Evolutionary conservation across 495 filamentous ascomycete genomes (phyloP).

Genomic region (Choiromyces venosus): DNA sequence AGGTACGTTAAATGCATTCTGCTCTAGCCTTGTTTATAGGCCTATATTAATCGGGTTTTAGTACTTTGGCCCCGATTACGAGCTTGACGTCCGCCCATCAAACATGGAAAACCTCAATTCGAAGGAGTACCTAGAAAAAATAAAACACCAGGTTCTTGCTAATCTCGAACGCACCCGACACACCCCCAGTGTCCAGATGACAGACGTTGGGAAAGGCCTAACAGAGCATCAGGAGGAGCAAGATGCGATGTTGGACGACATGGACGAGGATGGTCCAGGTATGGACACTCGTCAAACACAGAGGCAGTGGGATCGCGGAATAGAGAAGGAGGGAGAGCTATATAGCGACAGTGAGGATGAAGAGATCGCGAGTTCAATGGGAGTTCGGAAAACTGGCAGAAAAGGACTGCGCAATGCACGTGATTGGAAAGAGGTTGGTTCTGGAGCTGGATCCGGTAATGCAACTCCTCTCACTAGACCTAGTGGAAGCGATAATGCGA

Average conservation of each 20-base stretch:
- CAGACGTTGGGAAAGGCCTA: conserved; percentile 80
- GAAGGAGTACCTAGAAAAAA: conserved; percentile 90
- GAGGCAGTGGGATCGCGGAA: conserved; percentile 73
- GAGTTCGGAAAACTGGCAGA: conserved; percentile 59
- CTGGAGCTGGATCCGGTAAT: conserved; percentile 66
- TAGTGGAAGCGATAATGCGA: conserved; percentile 49
- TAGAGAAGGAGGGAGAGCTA: conserved; percentile 66
- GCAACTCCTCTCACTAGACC: conserved; percentile 48
- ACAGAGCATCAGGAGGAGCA: conserved; percentile 65
- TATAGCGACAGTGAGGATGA: conserved; percentile 85
- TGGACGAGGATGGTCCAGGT: conserved; percentile 78
- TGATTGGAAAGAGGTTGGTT: conserved; percentile 38
- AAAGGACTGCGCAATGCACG: conserved; percentile 51
- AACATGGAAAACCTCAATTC: conserved; percentile 99
- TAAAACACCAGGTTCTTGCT: conserved; percentile 83
- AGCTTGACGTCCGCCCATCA: conserved; percentile 86
- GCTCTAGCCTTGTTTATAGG: conserved; percentile 8
- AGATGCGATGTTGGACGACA: conserved; percentile 80
- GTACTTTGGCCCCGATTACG: conserved; percentile 97
- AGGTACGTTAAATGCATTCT: conserved; percentile 53
- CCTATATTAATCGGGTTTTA: conserved; percentile 46
- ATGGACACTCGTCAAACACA: conserved; percentile 78
- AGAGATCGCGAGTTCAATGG: conserved; percentile 68
- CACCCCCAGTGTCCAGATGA: conserved; percentile 90
- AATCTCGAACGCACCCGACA: conserved; percentile 85